These are phyloP conservation scores for Epichloe sp. DNA, from an alignment of 2,329 filamentous ascomycete genomes.

Conservation along the genomic window DNA sequence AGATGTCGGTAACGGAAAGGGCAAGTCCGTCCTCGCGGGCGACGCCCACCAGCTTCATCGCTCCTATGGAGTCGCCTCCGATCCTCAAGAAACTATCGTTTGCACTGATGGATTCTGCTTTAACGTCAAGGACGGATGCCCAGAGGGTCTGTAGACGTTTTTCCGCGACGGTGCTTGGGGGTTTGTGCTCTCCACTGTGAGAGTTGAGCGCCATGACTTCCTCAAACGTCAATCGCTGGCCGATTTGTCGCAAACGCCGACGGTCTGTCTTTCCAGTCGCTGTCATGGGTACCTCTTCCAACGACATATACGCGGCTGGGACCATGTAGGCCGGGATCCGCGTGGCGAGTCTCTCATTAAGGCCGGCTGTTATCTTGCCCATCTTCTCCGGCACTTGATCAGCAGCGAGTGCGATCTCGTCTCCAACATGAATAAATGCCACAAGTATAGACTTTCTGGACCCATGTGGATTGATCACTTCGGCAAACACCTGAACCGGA, in stretches of 20 bases:
- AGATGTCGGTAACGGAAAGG: slow-evolving; percentile 11
- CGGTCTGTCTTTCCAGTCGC: slow-evolving; percentile 9
- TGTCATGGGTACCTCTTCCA: slow-evolving; percentile 6
- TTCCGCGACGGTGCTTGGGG: neutral
- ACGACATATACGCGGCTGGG: slow-evolving; percentile 10
- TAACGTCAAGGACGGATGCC: slow-evolving; percentile 7
- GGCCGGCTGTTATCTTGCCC: neutral
- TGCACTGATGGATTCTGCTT: slow-evolving; percentile 5
- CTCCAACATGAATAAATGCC: neutral
- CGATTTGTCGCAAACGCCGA: slow-evolving; percentile 3
- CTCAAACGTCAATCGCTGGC: neutral
- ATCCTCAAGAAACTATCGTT: slow-evolving; percentile 8
- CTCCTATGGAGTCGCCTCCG: slow-evolving; percentile 24
- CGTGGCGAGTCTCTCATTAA: slow-evolving; percentile 7
- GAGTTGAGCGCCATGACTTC: neutral
- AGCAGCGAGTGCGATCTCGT: neutral
- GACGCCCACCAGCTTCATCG: slow-evolving; percentile 5
- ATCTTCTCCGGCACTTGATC: neutral
- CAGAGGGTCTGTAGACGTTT: slow-evolving; percentile 6
- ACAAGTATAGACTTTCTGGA: neutral
- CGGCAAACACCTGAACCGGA: neutral
- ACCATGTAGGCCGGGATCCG: slow-evolving; percentile 7
- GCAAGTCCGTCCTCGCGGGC: neutral
- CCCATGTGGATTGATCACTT: neutral
- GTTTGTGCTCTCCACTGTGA: neutral